Evolutionary conservation across 1,139 yeast species (phyloP), one percentile per base, ranked within the genome.

Genomic region (Schizosaccharomyces versatilis): DNA sequence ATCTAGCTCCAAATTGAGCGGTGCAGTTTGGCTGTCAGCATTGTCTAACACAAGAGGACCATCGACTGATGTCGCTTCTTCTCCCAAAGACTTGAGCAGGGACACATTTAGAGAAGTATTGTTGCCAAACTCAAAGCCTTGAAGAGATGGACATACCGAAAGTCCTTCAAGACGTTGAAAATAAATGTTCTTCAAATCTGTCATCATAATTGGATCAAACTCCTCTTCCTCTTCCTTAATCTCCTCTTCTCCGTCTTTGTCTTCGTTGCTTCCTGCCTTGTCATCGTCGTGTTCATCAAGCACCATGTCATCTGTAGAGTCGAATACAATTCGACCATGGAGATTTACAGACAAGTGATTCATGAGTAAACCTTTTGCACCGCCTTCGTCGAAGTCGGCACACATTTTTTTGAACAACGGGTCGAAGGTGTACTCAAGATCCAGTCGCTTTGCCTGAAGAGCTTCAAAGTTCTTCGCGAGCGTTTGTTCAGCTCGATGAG

Each of bases 371-470:
- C 94, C 83, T 62, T 81, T 84, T 8, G 96, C 88, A 6, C 97
- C 96, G 41, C 96, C 95, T 68, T 88, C 95, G 66, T 88, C 96
- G 63, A 86, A 88, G 59, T 86, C 95, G 0, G 95, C 84, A 53
- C 88, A 72, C 54, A 94, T 88, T 63, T 85, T 85, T 59, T 84
- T 81, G 67, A 88, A 85, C 54, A 88, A 71, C 0, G 96, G 96
- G 66, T 88, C 96, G 54, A 85, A 81, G 7, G 81, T 75, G 38
- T 84, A 69, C 61, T 84, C 94, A 60, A 81, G 79, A 54, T 85
- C 94, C 51, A 83, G 69, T 60, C 81, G 79, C 64, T 81, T 82
- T 58, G 82, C 72, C 60, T 71, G 71, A n/a, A 86, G 71, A 19
- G 76, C 68, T 5, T 77, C 80, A 63, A 82, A 82, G 17, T 73